These are phyloP conservation scores for Tetrahymena elliotti DNA, from an alignment of 73 alveolate genomes.

Conservation along the genomic window DNA sequence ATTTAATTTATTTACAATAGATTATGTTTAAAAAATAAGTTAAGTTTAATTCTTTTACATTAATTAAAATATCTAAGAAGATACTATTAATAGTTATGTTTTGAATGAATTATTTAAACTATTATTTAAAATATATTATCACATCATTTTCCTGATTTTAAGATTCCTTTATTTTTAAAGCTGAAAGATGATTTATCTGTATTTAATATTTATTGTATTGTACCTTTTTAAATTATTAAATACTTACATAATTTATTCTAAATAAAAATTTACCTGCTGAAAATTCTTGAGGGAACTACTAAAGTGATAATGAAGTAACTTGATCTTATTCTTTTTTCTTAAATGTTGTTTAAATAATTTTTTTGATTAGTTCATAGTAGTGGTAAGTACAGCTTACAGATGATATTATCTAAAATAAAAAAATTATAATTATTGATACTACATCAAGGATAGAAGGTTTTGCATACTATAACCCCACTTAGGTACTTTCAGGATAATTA, in stretches of 20 bases:
- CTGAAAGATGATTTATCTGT: background rate
- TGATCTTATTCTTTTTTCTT: background rate
- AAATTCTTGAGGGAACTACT: background rate
- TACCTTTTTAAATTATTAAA: background rate
- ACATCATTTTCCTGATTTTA: too few species aligned
- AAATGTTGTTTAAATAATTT: background rate
- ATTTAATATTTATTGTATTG: too few species aligned
- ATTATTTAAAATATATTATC: too few species aligned
- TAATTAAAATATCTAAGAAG: too few species aligned
- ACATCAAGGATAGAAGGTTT: background rate
- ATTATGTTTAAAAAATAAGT: too few species aligned
- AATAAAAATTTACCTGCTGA: background rate
- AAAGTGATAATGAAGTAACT: background rate
- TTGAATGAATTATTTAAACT: too few species aligned
- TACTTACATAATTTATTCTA: background rate
- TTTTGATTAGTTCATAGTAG: background rate
- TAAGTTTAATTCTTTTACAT: too few species aligned
- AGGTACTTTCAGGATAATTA: background rate
- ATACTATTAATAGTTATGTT: too few species aligned
- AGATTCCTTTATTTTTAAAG: too few species aligned
- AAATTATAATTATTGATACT: background rate
- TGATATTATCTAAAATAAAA: background rate
- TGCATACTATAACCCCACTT: background rate
- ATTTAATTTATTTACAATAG: too few species aligned
- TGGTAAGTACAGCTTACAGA: background rate